Base-by-base conservation (phyloP, 2,329 filamentous ascomycete genomes). In the Colletotrichum orchidophilum region DNA sequence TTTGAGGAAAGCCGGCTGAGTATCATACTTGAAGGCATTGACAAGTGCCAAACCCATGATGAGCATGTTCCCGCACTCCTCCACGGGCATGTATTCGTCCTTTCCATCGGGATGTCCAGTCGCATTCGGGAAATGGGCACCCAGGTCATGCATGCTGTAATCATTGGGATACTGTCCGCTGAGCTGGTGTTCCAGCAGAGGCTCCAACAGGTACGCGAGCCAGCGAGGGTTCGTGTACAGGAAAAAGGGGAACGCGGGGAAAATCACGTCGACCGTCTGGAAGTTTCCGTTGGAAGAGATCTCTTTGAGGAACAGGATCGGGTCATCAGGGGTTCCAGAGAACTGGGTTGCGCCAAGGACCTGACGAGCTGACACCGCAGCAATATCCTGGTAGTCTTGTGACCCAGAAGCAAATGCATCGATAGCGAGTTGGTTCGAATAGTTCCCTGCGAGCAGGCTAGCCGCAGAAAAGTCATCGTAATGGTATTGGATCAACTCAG, bases 261-360 rank as follows among this genome's bases (percentile, higher is more conserved):
- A 96, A 75, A 97, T 96, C 67, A 97, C 93, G 82, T 96, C 93
- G 12, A 96, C 92, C 0, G 94, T 96, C 78, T 96, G 94, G 80
- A 91, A 91, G 76, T 97, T 96, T 4, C 94, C 94, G 75, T 96
- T 93, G 2, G 92, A 95, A 1, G 93, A 94, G 66, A 96, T 96
- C 79, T 96, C 94, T 78, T 96, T 96, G 71, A 96, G 82, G 81
- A 96, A 96, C 26, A 96, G 80, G 52, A 96, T 87, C 0, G 93
- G 92, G 73, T 90, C 86, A 3, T 94, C 88, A 1, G 92, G 88
- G 24, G 93, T 93, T 53, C 93, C 89, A 7, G 92, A 88, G 82
- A 95, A 94, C 73, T 90, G 91, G 4, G 92, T 94, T 1, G 92
- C 94, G 7, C 94, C 94, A 78, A 96, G 86, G 15, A 94, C 92